phyloP scores from a whole-genome alignment of 2,329 filamentous ascomycete genomes.

The Pseudogymnoascus sp. region DNA sequence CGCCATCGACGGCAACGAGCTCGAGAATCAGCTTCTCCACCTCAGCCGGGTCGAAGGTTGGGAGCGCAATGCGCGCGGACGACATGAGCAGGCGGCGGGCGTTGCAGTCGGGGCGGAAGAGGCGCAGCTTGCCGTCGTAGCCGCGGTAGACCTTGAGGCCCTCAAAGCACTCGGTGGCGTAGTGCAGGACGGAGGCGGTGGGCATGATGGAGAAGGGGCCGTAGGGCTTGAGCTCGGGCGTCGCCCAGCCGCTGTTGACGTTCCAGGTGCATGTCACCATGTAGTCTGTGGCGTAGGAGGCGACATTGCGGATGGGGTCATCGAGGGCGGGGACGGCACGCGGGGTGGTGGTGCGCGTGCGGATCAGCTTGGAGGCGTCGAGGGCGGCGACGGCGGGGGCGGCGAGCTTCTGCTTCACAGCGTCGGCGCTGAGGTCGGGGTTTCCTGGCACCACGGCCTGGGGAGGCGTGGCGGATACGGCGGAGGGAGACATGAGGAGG shows the following conservation, averaged over 20 bases:
- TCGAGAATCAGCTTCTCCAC: slow-evolving; percentile 65
- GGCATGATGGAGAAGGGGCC: slow-evolving; percentile 71
- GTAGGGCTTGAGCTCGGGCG: slow-evolving; percentile 68
- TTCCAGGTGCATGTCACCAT: slow-evolving; percentile 73
- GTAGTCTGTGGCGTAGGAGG: slow-evolving; percentile 59
- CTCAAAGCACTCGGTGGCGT: slow-evolving; percentile 84
- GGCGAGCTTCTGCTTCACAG: slow-evolving; percentile 43
- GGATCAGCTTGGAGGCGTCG: slow-evolving; percentile 53
- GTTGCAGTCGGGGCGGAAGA: slow-evolving; percentile 56
- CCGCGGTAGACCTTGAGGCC: slow-evolving; percentile 80
- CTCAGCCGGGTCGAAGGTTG: slow-evolving; percentile 61
- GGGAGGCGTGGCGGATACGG: slow-evolving; percentile 31
- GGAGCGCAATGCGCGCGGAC: slow-evolving; percentile 61
- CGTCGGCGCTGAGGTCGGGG: slow-evolving; percentile 42
- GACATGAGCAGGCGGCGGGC: slow-evolving; percentile 43
- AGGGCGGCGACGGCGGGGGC: slow-evolving; percentile 45
- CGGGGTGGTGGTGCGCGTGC: slow-evolving; percentile 42
- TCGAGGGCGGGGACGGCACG: slow-evolving; percentile 44
- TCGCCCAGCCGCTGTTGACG: slow-evolving; percentile 56
- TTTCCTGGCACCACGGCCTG: slow-evolving; percentile 37
- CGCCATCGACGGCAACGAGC: slow-evolving; percentile 64
- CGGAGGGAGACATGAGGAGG: slow-evolving; percentile 41
- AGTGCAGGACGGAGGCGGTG: slow-evolving; percentile 73
- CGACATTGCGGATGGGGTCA: slow-evolving; percentile 28
- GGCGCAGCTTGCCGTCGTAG: slow-evolving; percentile 51